Percentiles rank a stretch among this genome's conserved stretches.
Conservation (phyloP, 805 yeast genomes). For the Metschnikowia drakensbergensis region DNA sequence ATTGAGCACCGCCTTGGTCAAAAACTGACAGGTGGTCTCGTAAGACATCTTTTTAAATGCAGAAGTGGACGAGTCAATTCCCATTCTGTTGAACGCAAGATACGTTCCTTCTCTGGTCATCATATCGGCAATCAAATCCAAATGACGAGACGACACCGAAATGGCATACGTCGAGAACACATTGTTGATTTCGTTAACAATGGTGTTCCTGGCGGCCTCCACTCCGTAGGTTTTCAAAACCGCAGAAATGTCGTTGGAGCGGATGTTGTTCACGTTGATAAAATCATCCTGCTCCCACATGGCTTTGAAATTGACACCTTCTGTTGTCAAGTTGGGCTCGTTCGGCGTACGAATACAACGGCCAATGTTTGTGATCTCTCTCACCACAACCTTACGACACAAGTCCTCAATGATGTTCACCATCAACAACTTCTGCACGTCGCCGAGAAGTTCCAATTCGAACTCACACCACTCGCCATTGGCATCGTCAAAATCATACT, state of each 20-base stretch:
- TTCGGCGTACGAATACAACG: constrained; percentile 78
- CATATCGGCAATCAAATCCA: constrained; percentile 96
- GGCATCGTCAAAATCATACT: constrained; percentile 86
- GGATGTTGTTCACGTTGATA: constrained; percentile 82
- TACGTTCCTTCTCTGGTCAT: constrained; percentile 99
- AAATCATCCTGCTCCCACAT: constrained; percentile 98
- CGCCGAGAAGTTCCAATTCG: constrained; percentile 75
- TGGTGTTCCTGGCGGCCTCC: constrained; percentile 97
- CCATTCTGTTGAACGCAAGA: constrained; percentile 96
- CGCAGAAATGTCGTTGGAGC: constrained; percentile 89
- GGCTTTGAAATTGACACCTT: constrained; percentile 95
- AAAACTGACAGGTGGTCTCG: constrained; percentile 96
- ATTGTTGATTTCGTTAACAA: constrained; percentile 90
- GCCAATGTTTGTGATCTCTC: constrained; percentile 87
- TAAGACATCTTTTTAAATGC: constrained; percentile 98
- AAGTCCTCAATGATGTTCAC: constrained; percentile 92
- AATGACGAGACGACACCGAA: constrained; percentile 85
- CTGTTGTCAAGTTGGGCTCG: constrained; percentile 75
- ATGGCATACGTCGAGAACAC: constrained; percentile 97
- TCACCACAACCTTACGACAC: constrained; percentile 84
- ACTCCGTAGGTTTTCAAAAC: constrained; percentile 93
- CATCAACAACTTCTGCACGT: constrained; percentile 91
- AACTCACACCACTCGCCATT: constrained; percentile 92
- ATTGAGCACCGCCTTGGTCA: constrained; percentile 93
- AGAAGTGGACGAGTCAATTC: constrained; percentile 92